Base-by-base conservation (phyloP, 2,329 filamentous ascomycete species). In the Zasmidium angulare region DNA sequence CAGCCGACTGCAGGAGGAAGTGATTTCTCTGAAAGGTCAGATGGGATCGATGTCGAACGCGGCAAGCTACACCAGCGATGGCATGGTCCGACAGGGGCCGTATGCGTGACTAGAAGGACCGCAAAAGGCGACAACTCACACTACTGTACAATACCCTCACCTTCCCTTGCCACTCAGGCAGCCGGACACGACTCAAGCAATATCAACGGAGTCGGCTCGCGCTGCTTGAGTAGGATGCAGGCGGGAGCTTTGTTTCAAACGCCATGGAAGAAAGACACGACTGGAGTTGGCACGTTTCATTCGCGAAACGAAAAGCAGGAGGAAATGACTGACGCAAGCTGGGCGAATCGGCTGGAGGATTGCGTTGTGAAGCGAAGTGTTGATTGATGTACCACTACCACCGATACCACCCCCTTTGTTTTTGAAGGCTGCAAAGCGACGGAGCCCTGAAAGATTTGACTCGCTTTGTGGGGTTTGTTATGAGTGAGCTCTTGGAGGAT, bases 1-100 rank as follows among this genome's bases (percentile, higher is more conserved):
- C 48, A 69, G 71, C 9, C 71, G 74, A 9, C 60, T 81, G 66
- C 75, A 79, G 61, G 76, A 76, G 49, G 79, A 82, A 63, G 72
- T 81, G 36, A 72, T 72, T 53, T 62, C 66, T 49, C 64, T 75
- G 2, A 72, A 69, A 59, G 62, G 62, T 6, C 65, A 66, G 43
- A 55, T 65, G n/a, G 65, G 66, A 11, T 66, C 70, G 46, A 56
- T 71, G 10, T 65, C 64, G 12, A 66, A 66, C 43, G 58, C 61
- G 17, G 63, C 58, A 17, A 71, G 69, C 59, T 72, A 72, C 56
- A 71, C 67, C 57, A 71, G 69, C 61, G 68, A 71, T 26, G 36
- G 36, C 9, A 68, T 71, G 65, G 60, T 56, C 20, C 56, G 63
- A 48, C 60, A 58, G 55, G 59, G 62, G 22, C 61, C 58, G 24